Evolutionary conservation across 2,329 filamentous ascomycete species (phyloP).

Genomic region (Stromatinia cepivora): DNA sequence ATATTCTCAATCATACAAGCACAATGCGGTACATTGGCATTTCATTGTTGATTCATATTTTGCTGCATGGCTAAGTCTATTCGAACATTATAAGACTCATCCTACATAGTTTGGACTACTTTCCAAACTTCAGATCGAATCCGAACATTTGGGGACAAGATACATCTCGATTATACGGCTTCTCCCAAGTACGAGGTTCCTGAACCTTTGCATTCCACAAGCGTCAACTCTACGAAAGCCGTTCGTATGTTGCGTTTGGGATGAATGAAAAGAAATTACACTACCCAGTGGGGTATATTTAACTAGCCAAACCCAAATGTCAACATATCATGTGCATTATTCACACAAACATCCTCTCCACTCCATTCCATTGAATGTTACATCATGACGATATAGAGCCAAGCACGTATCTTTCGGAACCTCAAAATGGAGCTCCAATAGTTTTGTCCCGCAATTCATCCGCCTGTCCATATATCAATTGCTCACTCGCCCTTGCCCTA

Average conservation of each 20-base stretch:
- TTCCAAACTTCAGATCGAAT: neutral
- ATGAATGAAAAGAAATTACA: neutral
- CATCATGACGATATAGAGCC: neutral
- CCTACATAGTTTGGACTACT: neutral
- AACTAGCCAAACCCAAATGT: constrained; percentile 6
- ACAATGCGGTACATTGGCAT: neutral
- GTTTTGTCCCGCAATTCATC: constrained; percentile 18
- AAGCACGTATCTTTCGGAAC: neutral
- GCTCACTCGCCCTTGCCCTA: constrained; percentile 21
- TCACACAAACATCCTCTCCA: neutral
- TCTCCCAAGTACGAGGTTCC: neutral
- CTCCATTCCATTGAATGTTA: neutral
- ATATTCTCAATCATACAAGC: neutral
- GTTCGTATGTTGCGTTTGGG: neutral
- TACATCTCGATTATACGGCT: neutral
- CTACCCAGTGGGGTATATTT: constrained; percentile 6
- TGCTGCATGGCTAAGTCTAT: neutral
- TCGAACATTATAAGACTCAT: neutral
- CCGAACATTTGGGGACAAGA: neutral
- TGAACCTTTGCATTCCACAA: neutral
- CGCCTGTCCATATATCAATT: constrained; percentile 22
- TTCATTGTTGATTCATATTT: neutral
- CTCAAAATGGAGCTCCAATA: constrained; percentile 18
- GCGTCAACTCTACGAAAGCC: no score
- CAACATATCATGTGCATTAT: neutral